Evolutionary conservation across 140 eudicot genomes (phyloP).

Genomic region (Bidens hawaiensis): DNA sequence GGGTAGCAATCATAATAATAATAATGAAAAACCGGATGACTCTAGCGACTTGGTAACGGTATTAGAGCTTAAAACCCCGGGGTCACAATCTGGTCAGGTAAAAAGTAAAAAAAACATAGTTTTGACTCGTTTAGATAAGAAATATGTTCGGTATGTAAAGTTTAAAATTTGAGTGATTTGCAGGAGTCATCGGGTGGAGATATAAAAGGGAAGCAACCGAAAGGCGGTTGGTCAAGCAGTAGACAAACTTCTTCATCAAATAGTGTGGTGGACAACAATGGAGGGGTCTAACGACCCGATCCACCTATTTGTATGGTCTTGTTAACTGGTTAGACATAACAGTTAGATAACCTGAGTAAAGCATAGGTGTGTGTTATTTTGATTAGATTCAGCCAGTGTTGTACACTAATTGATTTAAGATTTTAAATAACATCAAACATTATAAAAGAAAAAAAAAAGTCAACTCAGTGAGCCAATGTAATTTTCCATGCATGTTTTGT

Average conservation of each 20-base stretch:
- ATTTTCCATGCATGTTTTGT: too few relatives aligned
- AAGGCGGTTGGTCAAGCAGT: slow-evolving; percentile 32
- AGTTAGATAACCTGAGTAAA: not conserved
- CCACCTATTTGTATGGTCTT: not conserved
- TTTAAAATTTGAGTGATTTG: not conserved
- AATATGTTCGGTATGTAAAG: not conserved
- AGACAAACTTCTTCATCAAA: slow-evolving; percentile 30
- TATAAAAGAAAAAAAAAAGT: too few relatives aligned
- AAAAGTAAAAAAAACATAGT: not conserved
- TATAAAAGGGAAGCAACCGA: slow-evolving; percentile 31
- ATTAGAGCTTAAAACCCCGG: slow-evolving; percentile 61
- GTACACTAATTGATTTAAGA: not conserved
- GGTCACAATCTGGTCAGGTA: slow-evolving; percentile 46
- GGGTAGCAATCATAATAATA: too few relatives aligned
- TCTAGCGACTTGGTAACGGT: slow-evolving; percentile 41
- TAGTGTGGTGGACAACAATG: slow-evolving; percentile 25
- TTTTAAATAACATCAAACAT: not conserved
- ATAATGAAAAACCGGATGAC: slow-evolving; percentile 23
- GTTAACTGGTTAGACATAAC: not conserved
- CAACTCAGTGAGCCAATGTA: too few relatives aligned
- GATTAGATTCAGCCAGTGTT: too few relatives aligned
- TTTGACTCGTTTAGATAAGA: too few relatives aligned
- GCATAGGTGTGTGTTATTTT: not conserved
- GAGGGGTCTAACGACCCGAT: slow-evolving; percentile 1
- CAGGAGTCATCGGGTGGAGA: slow-evolving; percentile 31